Base-by-base conservation (phyloP, 306 rosid genomes). In the Myrica gale region DNA sequence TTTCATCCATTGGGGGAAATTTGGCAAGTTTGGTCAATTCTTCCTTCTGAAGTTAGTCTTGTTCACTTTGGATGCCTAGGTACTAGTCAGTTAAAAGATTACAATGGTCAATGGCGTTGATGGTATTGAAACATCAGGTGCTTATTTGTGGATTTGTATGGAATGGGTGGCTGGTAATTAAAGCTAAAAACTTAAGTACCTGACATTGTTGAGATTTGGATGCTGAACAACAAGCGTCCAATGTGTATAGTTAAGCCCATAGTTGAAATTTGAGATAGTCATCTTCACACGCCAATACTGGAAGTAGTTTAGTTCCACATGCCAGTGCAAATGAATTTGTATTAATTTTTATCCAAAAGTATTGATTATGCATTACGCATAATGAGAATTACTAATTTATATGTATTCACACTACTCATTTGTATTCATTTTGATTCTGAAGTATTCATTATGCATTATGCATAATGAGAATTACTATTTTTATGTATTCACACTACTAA, bases 181-280 rank as follows among this genome's bases (percentile, higher is more conserved):
- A 95, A 90, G 87, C 97, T 95, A 90, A 90, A 95, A 80, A 95
- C 99, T 87, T 85, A 97, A 7, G 97, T 88, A n/a, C n/a, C n/a
- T n/a, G 46, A 95, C 82, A 23, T 92, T 95, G 88, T 90, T 89
- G 37, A 95, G 96, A 84, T 95, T 95, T 71, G 97, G 99, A 78
- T 95, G 97, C 83, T 90, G 99, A 23, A 92, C 55, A 15, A 91
- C 97, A 56, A 95, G 90, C 79, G 86, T 82, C 99, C 99, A 89
- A 5, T 84, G 93, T 0, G 97, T 82, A 81, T 92, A 85, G 80
- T 95, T 95, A 89, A 90, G 81, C 61, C 85, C 77, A 68, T 95
- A 88, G 82, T 95, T 89, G 84, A 92, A 95, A 80, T 95, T 95
- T 32, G 96, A 92, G 51, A 92, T 43, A 20, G 97, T 75, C 11